Evolutionary conservation across 805 yeast genomes (phyloP).

Genomic region (Pichia manshurica): DNA sequence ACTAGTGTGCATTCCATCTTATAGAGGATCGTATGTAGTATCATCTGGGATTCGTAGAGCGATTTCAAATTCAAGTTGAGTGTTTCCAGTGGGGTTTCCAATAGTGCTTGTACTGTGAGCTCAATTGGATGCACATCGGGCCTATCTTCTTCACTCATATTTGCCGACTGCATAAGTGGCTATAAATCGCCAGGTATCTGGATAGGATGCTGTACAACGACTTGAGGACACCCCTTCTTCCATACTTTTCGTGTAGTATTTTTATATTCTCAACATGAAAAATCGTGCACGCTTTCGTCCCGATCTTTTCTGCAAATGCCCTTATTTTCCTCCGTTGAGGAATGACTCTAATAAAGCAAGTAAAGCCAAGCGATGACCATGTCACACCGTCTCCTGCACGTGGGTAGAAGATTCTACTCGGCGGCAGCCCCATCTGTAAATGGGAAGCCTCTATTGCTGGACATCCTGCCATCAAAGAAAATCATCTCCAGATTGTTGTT

Average conservation of each 20-base stretch:
- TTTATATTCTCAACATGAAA: neutral
- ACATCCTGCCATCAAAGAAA: constrained; percentile 53
- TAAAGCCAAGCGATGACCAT: no score
- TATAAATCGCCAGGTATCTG: no score
- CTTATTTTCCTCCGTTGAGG: no score
- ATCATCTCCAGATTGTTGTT: constrained; percentile 55
- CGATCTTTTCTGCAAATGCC: no score
- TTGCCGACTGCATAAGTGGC: neutral
- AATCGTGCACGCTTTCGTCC: neutral
- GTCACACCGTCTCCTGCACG: no score
- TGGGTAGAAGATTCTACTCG: constrained; percentile 6
- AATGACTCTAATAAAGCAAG: no score
- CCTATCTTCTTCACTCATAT: neutral
- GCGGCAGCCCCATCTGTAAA: neutral
- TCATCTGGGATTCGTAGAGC: constrained; percentile 51
- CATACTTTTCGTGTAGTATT: neutral
- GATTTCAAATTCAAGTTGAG: constrained; percentile 46
- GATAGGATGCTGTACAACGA: no score
- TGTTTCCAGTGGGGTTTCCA: constrained; percentile 49
- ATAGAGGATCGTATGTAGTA: constrained; percentile 43
- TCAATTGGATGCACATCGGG: constrained; percentile 48
- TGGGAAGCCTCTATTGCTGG: constrained; percentile 35
- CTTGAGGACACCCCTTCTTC: no score
- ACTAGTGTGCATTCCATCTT: constrained; percentile 33
- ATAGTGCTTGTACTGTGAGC: constrained; percentile 48